Conservation (phyloP, 768 basidiomycete species). For the Tylopilus intermedius region DNA sequence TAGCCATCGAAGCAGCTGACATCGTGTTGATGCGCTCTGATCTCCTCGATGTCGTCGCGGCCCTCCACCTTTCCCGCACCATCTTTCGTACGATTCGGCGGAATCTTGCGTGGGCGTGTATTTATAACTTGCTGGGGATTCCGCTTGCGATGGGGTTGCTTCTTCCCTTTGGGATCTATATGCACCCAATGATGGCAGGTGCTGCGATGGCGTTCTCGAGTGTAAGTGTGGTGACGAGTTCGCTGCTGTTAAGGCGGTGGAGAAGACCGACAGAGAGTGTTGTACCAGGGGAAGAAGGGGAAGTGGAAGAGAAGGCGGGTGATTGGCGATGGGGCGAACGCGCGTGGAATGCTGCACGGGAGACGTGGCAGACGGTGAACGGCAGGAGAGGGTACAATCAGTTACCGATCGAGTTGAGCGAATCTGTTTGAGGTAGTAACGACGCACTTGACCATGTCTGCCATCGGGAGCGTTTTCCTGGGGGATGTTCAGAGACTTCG, state of each 20-base stretch:
- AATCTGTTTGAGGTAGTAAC: constrained; percentile 20
- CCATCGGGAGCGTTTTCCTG: constrained; percentile 74
- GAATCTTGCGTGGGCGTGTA: constrained; percentile 94
- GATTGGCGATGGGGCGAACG: constrained; percentile 5
- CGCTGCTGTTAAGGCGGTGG: constrained; percentile 84
- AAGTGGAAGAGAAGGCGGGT: constrained; percentile 29
- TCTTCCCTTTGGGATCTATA: constrained; percentile 84
- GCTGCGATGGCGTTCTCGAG: constrained; percentile 98
- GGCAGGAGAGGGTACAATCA: constrained; percentile 60
- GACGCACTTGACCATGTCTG: constrained; percentile 33
- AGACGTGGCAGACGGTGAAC: constrained; percentile 46
- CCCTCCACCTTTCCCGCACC: constrained; percentile 80
- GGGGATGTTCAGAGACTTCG: constrained; percentile 71
- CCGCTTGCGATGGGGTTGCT: constrained; percentile 97
- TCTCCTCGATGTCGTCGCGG: constrained; percentile 94
- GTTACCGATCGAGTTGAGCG: constrained; percentile 63
- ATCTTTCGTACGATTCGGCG: constrained; percentile 90
- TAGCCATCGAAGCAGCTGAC: constrained; percentile 97
- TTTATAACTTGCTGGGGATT: constrained; percentile 90
- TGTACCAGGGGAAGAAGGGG: constrained; percentile 54
- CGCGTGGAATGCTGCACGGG: constrained; percentile 35
- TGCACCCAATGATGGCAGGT: constrained; percentile 98
- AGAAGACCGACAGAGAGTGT: constrained; percentile 62
- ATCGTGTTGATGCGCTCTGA: constrained; percentile 97
- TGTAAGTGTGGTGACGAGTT: constrained; percentile 91